Percentiles rank a stretch among this genome's conserved stretches.
Conservation (phyloP, 78 protist genomes). For the Dictyostelium intermedium region DNA sequence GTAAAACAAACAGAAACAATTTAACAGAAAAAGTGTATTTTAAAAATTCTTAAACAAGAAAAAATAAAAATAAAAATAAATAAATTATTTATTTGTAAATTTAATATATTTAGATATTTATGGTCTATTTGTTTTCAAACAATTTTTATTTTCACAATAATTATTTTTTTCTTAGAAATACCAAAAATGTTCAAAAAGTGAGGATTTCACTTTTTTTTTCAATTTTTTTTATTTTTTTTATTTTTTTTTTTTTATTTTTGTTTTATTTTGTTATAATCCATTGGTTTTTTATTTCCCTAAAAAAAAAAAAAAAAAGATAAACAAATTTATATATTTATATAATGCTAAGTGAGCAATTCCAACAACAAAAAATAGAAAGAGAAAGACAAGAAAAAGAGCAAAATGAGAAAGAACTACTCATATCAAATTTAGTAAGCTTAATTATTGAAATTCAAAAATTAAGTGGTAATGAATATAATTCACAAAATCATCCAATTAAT, state of each 20-base stretch:
- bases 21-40: not conserved
- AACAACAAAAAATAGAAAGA: not conserved
- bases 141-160: not conserved
- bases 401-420: not conserved
- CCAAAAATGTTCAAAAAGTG: no score
- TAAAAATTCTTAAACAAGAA: not conserved
- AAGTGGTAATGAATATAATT: not conserved
- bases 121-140: no score
- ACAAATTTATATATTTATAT: not conserved
- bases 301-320: no score
- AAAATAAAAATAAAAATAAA: not conserved
- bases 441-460: not conserved
- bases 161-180: not conserved
- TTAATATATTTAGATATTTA: not conserved
- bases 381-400: not conserved
- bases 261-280: no score
- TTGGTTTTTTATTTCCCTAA: no score
- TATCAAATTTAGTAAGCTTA: not conserved
- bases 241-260: not conserved
- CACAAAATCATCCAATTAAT: slow-evolving; percentile 13
- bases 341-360: not conserved
- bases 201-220: not conserved
- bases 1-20: not conserved
- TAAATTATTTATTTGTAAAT: not conserved
- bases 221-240: not conserved